Evolutionary conservation across 2,329 filamentous ascomycete species (phyloP), one percentile per base, ranked within the genome.

Genomic region (Hymenoscyphus infarciens): DNA sequence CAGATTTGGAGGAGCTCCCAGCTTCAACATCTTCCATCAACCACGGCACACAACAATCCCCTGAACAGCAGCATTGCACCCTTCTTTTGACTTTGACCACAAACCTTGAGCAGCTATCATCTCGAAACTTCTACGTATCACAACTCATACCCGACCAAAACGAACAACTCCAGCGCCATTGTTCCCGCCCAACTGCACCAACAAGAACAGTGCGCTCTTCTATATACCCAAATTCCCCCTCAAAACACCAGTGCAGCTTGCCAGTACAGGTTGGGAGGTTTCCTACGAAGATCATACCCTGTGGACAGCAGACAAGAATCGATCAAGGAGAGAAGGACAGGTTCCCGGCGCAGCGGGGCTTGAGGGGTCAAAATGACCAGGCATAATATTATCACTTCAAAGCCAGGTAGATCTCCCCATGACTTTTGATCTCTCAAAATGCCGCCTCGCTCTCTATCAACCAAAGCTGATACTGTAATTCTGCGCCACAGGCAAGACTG

Each of bases 401-500:
- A 39, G 10, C 56, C 56, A 49, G 56, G 58, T 60, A 60, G 33
- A 31, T 57, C 25, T 25, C 33, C 49, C 42, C 13, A 42, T n/a
- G 45, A 15, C 55, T 57, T 25, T 38, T 39, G 16, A 15, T 57
- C 27, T 38, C 6, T 31, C 19, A 11, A 15, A 31, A 39, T 35
- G n/a, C 33, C 13, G 22, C n/a, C n/a, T 22, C 1, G 16, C 54
- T 22, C 13, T n/a, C 15, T 11, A 33, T 13, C 8, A 42, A 38
- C 29, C 29, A 19, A 59, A 55, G 54, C 68, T 70, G 60, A 71
- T 57, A 25, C n/a, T 31, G n/a, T 53, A 57, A 31, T 8, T 31
- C 31, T 33, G 31, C 11, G 13, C 59, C 58, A 38, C 64, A 82
- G 81, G 81, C 69, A 83, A 83, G 72, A 80, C 79, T 66, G 76